These are phyloP conservation scores for Sparassis latifolia DNA, from an alignment of 1,284 basidiomycete genomes.

Conservation along the genomic window DNA sequence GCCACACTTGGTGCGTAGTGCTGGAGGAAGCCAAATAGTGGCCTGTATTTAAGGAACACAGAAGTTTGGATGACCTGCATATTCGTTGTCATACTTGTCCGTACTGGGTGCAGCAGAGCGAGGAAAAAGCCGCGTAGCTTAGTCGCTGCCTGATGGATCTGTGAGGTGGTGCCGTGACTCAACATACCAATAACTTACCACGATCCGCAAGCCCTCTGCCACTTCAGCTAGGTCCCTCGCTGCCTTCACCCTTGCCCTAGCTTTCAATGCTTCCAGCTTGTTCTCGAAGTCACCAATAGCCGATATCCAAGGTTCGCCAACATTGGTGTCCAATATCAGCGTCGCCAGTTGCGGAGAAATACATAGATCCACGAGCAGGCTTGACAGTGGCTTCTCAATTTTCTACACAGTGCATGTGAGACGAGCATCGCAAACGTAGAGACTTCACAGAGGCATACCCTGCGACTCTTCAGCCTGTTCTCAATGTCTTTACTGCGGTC, in stretches of 20 bases:
- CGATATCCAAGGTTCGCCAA: slow-evolving; percentile 79
- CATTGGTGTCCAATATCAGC: slow-evolving; percentile 78
- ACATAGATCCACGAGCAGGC: slow-evolving; percentile 73
- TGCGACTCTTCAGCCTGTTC: slow-evolving; percentile 73
- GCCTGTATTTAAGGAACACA: slow-evolving; percentile 78
- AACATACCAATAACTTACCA: slow-evolving; percentile 41
- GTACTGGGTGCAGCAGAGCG: slow-evolving; percentile 76
- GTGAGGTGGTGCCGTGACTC: neutral
- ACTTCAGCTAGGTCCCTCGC: slow-evolving; percentile 79
- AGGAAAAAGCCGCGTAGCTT: slow-evolving; percentile 89
- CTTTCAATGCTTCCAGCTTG: slow-evolving; percentile 61
- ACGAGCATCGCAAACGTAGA: neutral
- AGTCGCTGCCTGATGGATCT: slow-evolving; percentile 60
- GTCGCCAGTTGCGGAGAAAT: slow-evolving; percentile 79
- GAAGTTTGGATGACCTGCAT: slow-evolving; percentile 91
- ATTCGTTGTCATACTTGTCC: slow-evolving; percentile 83
- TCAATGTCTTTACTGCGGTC: slow-evolving; percentile 87
- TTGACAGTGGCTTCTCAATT: slow-evolving; percentile 84
- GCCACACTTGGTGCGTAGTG: slow-evolving; percentile 81
- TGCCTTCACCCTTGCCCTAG: slow-evolving; percentile 76
- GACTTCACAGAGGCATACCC: slow-evolving; percentile 40
- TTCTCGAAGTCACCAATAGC: slow-evolving; percentile 77
- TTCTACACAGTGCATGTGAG: slow-evolving; percentile 39
- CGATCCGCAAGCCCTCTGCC: slow-evolving; percentile 79
- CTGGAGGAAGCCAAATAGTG: slow-evolving; percentile 83